Percentiles rank a stretch among this genome's conserved stretches.
Evolutionary conservation across 345 rosid species (phyloP).

Genomic region (Rhizophora apiculata): DNA sequence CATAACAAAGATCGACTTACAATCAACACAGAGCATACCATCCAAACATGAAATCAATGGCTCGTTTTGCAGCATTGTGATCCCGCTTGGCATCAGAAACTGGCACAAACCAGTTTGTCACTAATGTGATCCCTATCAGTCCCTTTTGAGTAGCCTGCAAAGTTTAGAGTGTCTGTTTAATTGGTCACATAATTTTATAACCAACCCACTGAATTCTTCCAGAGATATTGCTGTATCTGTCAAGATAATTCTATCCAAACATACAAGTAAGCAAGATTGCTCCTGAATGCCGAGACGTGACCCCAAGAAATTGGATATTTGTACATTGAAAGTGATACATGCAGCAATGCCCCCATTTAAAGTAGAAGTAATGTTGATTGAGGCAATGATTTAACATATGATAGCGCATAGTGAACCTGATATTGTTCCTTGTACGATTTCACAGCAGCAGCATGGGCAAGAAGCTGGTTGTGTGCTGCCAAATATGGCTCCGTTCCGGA

Average conservation of each 20-base stretch:
- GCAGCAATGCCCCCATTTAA: not conserved
- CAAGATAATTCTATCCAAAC: not conserved
- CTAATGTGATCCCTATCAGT: conserved; percentile 7
- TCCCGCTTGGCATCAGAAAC: not conserved
- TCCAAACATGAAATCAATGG: conserved; percentile 13
- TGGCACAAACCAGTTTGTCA: conserved; percentile 3
- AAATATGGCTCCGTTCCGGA: conserved; percentile 17
- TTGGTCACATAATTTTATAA: too few species aligned
- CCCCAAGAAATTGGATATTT: not conserved
- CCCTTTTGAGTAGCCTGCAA: conserved; percentile 12
- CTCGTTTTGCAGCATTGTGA: not conserved
- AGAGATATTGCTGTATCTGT: too few species aligned
- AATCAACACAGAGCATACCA: not conserved
- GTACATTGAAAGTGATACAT: too few species aligned
- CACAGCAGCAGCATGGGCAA: conserved; percentile 22
- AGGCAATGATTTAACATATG: not conserved
- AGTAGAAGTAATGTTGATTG: not conserved
- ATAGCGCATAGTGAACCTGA: not conserved
- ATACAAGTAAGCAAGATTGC: not conserved
- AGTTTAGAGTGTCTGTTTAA: not conserved
- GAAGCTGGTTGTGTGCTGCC: conserved; percentile 20
- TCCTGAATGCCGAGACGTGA: not conserved
- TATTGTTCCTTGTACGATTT: conserved; percentile 3
- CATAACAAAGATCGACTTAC: too few species aligned
- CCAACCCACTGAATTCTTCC: too few species aligned